phyloP scores from a whole-genome alignment of 805 yeast species.

The Hanseniaspora thailandica region DNA sequence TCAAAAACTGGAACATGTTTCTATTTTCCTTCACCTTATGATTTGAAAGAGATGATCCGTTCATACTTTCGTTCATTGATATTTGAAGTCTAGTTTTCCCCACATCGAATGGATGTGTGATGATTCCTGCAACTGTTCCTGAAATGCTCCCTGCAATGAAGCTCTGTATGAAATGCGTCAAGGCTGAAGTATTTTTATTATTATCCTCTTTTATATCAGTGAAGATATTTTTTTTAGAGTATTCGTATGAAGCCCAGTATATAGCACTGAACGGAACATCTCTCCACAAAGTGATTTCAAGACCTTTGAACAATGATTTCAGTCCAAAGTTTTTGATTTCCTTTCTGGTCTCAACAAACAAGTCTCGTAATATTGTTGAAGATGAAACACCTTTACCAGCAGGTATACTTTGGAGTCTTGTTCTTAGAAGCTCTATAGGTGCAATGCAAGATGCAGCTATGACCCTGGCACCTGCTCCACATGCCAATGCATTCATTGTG shows the following conservation, averaged over 20 bases:
- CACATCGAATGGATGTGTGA: conserved; percentile 92
- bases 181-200: conserved; percentile 21
- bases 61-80: conserved; percentile 25
- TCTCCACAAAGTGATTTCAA: conserved; percentile 83
- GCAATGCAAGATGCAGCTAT: conserved; percentile 76
- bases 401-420: conserved; percentile 84
- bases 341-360: conserved; percentile 41
- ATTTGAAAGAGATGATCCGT: conserved; percentile 2
- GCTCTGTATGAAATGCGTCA: conserved; percentile 46
- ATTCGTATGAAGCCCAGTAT: conserved; percentile 84
- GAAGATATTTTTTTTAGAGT: conserved; percentile 26
- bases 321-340: conserved; percentile 50
- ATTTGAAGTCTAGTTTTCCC: conserved; percentile 89
- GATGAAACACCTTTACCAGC: conserved; percentile 28
- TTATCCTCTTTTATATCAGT: conserved; percentile 17
- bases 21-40: conserved; percentile 15
- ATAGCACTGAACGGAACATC: conserved; percentile 95
- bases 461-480: conserved; percentile 76
- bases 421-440: conserved; percentile 77
- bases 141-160: conserved; percentile 74
- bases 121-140: conserved; percentile 74
- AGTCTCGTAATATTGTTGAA: conserved; percentile 31
- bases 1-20: conserved; percentile 57
- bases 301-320: conserved; percentile 64
- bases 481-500: conserved; percentile 57